A percentile compares a stretch with the other conserved stretches of the same genome.
Evolutionary conservation across 2,329 filamentous ascomycete genomes (phyloP).

Genomic region (Colletotrichum viniferum): DNA sequence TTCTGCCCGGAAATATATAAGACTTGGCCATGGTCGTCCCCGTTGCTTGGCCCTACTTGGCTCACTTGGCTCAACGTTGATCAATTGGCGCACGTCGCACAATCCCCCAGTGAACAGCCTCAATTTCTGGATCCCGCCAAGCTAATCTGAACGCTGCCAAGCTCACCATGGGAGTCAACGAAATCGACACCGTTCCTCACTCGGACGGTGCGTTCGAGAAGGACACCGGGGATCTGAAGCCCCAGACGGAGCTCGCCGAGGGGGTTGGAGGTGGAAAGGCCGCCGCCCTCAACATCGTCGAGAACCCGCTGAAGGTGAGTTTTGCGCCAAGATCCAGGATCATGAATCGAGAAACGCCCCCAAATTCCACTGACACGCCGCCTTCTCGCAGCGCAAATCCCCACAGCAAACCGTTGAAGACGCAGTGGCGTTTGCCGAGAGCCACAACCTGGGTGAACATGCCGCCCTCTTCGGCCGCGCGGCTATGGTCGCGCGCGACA

Average conservation of each 20-base stretch:
- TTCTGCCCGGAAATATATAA: neutral
- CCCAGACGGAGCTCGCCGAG: neutral
- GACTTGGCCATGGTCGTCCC: neutral
- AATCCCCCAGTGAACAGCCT: neutral
- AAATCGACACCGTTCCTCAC: conserved; percentile 2
- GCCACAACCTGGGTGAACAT: conserved; percentile 52
- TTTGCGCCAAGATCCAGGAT: neutral
- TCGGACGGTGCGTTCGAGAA: neutral
- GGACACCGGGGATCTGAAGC: neutral
- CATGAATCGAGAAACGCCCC: neutral
- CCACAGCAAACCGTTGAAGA: conserved; percentile 30
- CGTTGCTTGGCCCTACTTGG: neutral
- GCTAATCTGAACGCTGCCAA: neutral
- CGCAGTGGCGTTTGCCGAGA: conserved; percentile 55
- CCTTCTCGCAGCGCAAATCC: conserved; percentile 27
- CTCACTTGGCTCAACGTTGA: neutral
- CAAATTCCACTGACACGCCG: neutral
- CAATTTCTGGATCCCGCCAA: neutral
- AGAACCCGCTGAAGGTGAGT: conserved; percentile 36
- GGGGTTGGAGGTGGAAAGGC: conserved; percentile 25
- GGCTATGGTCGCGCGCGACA: conserved; percentile 39
- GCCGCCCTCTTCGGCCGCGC: conserved; percentile 44
- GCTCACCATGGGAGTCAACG: neutral
- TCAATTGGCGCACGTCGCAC: neutral
- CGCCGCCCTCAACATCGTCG: conserved; percentile 33